phyloP scores from a whole-genome alignment of 2,329 filamentous ascomycete species.

The Didymella lethalis region DNA sequence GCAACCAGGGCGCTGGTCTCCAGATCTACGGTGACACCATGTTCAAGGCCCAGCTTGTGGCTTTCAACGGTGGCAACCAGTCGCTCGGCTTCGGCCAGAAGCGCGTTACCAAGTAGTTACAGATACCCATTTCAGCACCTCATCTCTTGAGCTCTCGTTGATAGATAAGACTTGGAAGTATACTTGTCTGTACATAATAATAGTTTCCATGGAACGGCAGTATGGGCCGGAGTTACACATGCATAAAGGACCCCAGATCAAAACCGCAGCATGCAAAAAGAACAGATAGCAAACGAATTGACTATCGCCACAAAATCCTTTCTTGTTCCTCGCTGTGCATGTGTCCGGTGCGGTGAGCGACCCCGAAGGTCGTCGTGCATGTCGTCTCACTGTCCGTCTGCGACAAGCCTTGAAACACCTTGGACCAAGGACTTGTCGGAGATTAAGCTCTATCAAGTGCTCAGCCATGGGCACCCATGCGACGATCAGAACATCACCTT shows the following conservation, averaged over 20 bases:
- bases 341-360: not conserved
- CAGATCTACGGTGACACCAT: conserved; percentile 71
- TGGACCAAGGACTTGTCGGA: conserved; percentile 6
- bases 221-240: not conserved
- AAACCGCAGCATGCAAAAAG: not conserved
- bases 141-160: conserved; percentile 13
- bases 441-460: conserved; percentile 1
- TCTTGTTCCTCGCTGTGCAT: not conserved
- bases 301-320: not conserved
- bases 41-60: conserved; percentile 67
- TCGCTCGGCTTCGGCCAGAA: conserved; percentile 61
- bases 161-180: conserved; percentile 13
- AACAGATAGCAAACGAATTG: conserved; percentile 11
- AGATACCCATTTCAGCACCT: not conserved
- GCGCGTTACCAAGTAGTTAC: conserved; percentile 1
- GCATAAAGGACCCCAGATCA: not conserved
- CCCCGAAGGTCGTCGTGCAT: not conserved
- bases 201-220: conserved; percentile 6
- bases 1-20: conserved; percentile 59
- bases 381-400: conserved; percentile 8
- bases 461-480: not conserved
- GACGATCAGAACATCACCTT: not conserved
- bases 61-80: conserved; percentile 63
- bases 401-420: conserved; percentile 17
- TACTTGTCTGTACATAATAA: conserved; percentile 22